Evolutionary conservation across 1,284 basidiomycete species (phyloP).

Genomic region (Pholiota adiposa): DNA sequence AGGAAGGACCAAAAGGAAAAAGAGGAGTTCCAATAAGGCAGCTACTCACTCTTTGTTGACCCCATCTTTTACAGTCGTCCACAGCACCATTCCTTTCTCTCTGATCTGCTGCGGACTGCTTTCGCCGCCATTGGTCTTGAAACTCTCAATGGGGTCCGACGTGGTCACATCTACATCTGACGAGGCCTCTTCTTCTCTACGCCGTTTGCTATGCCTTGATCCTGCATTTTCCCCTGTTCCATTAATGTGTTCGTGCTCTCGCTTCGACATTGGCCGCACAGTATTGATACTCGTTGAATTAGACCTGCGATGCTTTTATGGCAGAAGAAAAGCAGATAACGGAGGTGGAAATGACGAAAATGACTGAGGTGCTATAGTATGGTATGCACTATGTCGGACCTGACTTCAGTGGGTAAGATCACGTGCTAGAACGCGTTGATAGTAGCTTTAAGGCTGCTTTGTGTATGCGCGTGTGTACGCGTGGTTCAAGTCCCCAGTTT

Average conservation of each 20-base stretch:
- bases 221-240: slow-evolving; percentile 53
- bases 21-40: slow-evolving; percentile 38
- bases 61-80: slow-evolving; percentile 77
- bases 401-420: slow-evolving; percentile 16
- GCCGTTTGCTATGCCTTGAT: slow-evolving; percentile 67
- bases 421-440: slow-evolving; percentile 28
- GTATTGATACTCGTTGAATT: background rate
- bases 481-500: background rate
- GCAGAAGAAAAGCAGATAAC: background rate
- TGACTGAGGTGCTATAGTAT: slow-evolving; percentile 19
- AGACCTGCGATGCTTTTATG: background rate
- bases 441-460: background rate
- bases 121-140: slow-evolving; percentile 27
- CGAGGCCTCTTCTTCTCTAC: slow-evolving; percentile 53
- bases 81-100: slow-evolving; percentile 68
- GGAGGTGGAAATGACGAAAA: slow-evolving; percentile 14
- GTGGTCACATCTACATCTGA: slow-evolving; percentile 40
- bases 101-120: slow-evolving; percentile 41
- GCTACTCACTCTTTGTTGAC: slow-evolving; percentile 81
- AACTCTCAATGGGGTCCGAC: slow-evolving; percentile 33
- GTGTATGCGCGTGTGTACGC: slow-evolving; percentile 21
- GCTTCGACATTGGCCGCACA: slow-evolving; percentile 58
- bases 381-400: slow-evolving; percentile 13
- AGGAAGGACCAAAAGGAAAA: slow-evolving; percentile 33
- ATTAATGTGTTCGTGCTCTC: slow-evolving; percentile 60